phyloP scores from a whole-genome alignment of 2,329 filamentous ascomycete genomes.

The Aspergillus bombycis region DNA sequence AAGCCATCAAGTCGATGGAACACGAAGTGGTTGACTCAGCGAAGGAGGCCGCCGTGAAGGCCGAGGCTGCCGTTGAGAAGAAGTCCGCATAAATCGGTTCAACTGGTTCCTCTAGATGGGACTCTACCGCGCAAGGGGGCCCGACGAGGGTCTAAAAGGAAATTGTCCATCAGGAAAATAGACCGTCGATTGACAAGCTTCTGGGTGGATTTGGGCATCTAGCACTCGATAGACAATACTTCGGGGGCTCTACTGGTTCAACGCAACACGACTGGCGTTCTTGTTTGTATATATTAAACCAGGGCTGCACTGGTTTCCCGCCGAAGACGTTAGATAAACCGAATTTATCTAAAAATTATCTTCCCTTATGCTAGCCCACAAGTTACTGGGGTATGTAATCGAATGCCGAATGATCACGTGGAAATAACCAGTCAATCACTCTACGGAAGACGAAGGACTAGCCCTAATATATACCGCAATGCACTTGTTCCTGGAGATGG shows the following conservation, averaged over 20 bases:
- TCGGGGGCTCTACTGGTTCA: not conserved
- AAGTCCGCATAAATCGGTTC: not conserved
- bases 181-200: not conserved
- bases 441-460: not conserved
- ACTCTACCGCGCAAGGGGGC: not conserved
- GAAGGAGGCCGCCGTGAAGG: conserved; percentile 35
- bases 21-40: conserved; percentile 40
- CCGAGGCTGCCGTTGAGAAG: conserved; percentile 39
- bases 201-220: not conserved
- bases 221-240: not conserved
- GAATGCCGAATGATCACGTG: not conserved
- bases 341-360: not conserved
- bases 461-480: not conserved
- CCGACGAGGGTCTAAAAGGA: not conserved
- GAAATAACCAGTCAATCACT: too few relatives aligned
- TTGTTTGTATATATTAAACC: not conserved
- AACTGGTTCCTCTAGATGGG: not conserved
- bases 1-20: conserved; percentile 43
- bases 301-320: not conserved
- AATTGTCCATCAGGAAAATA: not conserved
- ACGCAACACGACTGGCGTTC: not conserved
- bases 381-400: not conserved
- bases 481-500: too few relatives aligned
- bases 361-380: not conserved
- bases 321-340: not conserved